phyloP scores from a whole-genome alignment of 148 eudicot genomes.

The Persicaria tinctoria region DNA sequence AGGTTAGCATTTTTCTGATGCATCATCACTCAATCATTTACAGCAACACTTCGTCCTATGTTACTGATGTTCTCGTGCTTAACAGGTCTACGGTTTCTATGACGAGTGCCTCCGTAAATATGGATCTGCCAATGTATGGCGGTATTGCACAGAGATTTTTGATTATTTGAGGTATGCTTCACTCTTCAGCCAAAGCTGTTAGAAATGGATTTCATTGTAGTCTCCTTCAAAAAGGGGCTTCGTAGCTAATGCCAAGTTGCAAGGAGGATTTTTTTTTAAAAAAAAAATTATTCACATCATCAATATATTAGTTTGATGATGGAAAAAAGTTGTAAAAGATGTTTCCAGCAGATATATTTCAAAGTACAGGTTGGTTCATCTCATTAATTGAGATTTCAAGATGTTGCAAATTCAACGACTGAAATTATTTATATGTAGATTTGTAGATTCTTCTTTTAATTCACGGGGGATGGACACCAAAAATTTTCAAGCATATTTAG shows the following conservation, averaged over 20 bases:
- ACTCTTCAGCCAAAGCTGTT: slow-evolving; percentile 5
- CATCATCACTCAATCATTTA: slow-evolving; percentile 3
- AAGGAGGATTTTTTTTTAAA: neutral
- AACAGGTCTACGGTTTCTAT: slow-evolving; percentile 94
- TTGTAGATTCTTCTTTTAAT: slow-evolving; percentile 3
- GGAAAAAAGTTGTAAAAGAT: no score
- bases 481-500: neutral
- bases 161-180: slow-evolving; percentile 82
- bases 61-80: neutral
- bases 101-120: slow-evolving; percentile 92
- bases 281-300: neutral
- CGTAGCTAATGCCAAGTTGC: neutral
- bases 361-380: neutral
- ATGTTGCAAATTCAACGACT: neutral
- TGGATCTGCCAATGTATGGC: slow-evolving; percentile 94
- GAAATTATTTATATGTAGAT: neutral
- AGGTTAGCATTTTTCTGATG: slow-evolving; percentile 35
- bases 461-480: neutral
- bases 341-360: no score
- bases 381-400: neutral
- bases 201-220: neutral
- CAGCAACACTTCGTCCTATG: neutral
- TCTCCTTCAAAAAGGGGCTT: neutral
- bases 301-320: neutral
- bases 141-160: slow-evolving; percentile 92